Percentiles rank a stretch among this genome's conserved stretches.
These are phyloP conservation scores for Aspergillus intermedius DNA, from an alignment of 2,329 filamentous ascomycete genomes.

Conservation along the genomic window DNA sequence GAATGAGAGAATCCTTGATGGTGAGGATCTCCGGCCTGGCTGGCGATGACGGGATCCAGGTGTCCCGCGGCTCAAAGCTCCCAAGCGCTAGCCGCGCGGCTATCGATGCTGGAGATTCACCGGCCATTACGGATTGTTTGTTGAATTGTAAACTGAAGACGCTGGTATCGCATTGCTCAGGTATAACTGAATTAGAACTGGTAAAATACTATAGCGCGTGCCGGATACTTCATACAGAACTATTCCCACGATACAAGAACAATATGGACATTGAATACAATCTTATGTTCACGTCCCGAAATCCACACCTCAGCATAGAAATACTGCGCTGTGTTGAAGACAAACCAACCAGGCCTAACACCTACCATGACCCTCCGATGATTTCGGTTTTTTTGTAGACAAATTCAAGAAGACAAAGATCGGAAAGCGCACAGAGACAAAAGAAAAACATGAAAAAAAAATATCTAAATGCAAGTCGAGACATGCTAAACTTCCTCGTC, in stretches of 20 bases:
- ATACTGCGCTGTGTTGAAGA: neutral
- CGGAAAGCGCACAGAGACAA: conserved; percentile 17
- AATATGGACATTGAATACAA: conserved; percentile 27
- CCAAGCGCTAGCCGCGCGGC: conserved; percentile 20
- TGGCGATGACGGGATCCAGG: conserved; percentile 20
- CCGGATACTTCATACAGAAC: too few species aligned
- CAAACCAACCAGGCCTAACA: conserved; percentile 25
- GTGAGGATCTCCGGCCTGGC: conserved; percentile 6
- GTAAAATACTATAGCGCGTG: too few species aligned
- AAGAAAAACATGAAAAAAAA: conserved; percentile 13
- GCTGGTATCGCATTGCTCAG: too few species aligned
- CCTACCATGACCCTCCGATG: conserved; percentile 30
- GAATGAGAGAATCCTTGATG: conserved; percentile 10
- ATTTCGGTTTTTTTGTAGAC: conserved; percentile 27
- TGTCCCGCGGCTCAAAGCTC: conserved; percentile 22
- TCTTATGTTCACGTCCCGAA: conserved; percentile 17
- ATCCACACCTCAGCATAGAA: neutral
- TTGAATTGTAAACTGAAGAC: too few species aligned
- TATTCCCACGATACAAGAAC: conserved; percentile 4
- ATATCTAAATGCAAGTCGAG: conserved; percentile 24
- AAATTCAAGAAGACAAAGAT: conserved; percentile 8
- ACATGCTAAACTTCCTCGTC: conserved; percentile 18
- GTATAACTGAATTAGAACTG: too few species aligned
- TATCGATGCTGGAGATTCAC: conserved; percentile 4
- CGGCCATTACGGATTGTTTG: neutral